Base-by-base conservation (phyloP, 2,329 filamentous ascomycete genomes). In the Neofusicoccum sp. region DNA sequence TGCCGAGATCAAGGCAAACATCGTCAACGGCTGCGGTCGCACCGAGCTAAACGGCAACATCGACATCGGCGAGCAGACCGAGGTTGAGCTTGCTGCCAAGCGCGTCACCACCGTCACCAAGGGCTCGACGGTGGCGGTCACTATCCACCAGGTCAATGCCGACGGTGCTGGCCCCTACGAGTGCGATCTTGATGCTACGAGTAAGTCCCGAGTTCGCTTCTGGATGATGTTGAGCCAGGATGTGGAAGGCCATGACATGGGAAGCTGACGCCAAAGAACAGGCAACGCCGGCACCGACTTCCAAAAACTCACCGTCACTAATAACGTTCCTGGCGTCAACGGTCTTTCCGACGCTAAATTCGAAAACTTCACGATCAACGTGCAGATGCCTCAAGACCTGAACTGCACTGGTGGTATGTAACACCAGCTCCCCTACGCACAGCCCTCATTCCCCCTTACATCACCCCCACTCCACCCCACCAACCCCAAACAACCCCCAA, bases 311-410 rank as follows among this genome's bases (percentile, higher is more conserved):
- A 79, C 78, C 7, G 84, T 88, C 4, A 78, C 80, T 61, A 83
- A 88, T 75, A 87, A 87, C 64, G 80, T 87, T 7, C 85, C 85
- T 1, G 85, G 85, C 12, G 70, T 73, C 44, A 87, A 87, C 63
- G 85, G 85, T 12, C 79, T 87, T 63, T 85, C 83, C 0, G 83
- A 85, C 67, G 81, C 77, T 61, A 85, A 85, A 73, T 77, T 79
- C 1, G 74, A 84, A 68, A 75, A 83, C n/a, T 86, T 88, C 70
- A 80, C 82, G 67, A 82, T 88, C 66, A 84, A 80, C 3, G 79
- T 86, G 7, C 76, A 77, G 54, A 80, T 86, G 82, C 84, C 84
- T 2, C 67, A 76, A 31, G 70, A 79, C 47, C 12, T 65, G 43
- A 65, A 63, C 44, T 65, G 62, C 43, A 64, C 43, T 28, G 59